A percentile compares a stretch with the other conserved stretches of the same genome.
phyloP scores from a whole-genome alignment of 176 grass and related monocot genomes.

The Avena eriantha region DNA sequence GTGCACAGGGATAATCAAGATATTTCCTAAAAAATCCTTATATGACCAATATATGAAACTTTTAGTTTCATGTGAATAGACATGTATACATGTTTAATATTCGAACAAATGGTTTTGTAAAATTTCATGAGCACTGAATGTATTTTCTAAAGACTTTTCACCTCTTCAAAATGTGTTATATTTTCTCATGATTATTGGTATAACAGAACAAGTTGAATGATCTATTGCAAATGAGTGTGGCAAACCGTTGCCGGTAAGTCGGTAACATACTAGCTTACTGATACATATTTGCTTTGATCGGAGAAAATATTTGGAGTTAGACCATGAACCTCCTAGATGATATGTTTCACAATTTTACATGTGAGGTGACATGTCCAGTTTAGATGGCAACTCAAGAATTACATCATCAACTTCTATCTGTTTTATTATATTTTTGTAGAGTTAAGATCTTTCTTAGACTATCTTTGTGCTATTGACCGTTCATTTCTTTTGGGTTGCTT shows the following conservation, averaged over 20 bases:
- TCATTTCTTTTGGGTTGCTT: no score
- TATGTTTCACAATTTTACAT: no score
- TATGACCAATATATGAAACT: no score
- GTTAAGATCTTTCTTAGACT: neutral
- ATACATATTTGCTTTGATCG: neutral
- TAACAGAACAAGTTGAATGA: constrained; percentile 70
- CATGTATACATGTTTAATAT: neutral
- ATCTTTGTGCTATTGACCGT: no score
- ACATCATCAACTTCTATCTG: no score
- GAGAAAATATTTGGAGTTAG: neutral
- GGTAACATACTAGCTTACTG: neutral
- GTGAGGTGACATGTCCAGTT: no score
- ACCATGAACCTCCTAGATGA: neutral
- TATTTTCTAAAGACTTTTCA: constrained; percentile 92
- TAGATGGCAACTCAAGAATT: no score
- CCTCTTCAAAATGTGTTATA: constrained; percentile 73
- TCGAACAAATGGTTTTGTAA: constrained; percentile 1
- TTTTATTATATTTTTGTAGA: no score
- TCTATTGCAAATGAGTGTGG: no score
- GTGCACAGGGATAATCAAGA: neutral
- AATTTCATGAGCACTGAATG: constrained; percentile 57
- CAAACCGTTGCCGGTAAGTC: no score
- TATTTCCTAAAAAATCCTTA: neutral
- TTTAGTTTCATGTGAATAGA: no score
- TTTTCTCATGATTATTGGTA: constrained; percentile 24